phyloP scores from a whole-genome alignment of 1,284 basidiomycete genomes.

The Gymnopus androsaceus region DNA sequence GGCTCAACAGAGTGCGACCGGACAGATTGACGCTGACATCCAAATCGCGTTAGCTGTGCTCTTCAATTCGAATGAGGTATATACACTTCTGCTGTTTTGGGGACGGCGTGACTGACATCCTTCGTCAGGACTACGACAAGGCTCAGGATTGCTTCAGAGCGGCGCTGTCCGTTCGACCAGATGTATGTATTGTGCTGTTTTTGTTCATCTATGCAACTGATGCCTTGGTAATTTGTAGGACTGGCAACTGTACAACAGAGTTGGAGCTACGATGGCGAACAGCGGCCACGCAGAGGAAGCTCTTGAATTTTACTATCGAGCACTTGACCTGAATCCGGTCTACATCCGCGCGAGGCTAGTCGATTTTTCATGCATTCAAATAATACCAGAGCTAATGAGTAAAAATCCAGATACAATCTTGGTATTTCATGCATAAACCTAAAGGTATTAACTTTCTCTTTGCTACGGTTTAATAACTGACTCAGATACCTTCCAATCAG shows the following conservation, averaged over 20 bases:
- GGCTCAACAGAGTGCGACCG: slow-evolving; percentile 51
- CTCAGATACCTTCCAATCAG: slow-evolving; percentile 36
- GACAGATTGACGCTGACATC: slow-evolving; percentile 86
- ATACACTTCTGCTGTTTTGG: slow-evolving; percentile 4
- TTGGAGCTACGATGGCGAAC: slow-evolving; percentile 96
- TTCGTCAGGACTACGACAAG: slow-evolving; percentile 78
- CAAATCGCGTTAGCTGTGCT: slow-evolving; percentile 95
- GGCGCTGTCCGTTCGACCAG: slow-evolving; percentile 85
- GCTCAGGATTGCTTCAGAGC: slow-evolving; percentile 94
- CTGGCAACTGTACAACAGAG: slow-evolving; percentile 93
- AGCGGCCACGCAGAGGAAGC: slow-evolving; percentile 84
- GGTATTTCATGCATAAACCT: slow-evolving; percentile 91
- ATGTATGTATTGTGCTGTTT: slow-evolving; percentile 50
- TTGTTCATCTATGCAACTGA: slow-evolving; percentile 11
- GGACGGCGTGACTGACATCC: slow-evolving; percentile 4
- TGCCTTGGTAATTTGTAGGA: slow-evolving; percentile 73
- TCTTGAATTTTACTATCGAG: slow-evolving; percentile 86
- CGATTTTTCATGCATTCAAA: background rate
- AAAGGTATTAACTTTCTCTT: slow-evolving; percentile 45
- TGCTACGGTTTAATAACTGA: background rate
- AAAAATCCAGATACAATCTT: slow-evolving; percentile 73
- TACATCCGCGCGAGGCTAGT: slow-evolving; percentile 88
- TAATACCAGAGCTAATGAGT: slow-evolving; percentile 1
- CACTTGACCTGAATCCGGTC: slow-evolving; percentile 86
- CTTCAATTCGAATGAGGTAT: slow-evolving; percentile 87